Conservation (phyloP, 179 eudicot species). For the Beta lomatogona region DNA sequence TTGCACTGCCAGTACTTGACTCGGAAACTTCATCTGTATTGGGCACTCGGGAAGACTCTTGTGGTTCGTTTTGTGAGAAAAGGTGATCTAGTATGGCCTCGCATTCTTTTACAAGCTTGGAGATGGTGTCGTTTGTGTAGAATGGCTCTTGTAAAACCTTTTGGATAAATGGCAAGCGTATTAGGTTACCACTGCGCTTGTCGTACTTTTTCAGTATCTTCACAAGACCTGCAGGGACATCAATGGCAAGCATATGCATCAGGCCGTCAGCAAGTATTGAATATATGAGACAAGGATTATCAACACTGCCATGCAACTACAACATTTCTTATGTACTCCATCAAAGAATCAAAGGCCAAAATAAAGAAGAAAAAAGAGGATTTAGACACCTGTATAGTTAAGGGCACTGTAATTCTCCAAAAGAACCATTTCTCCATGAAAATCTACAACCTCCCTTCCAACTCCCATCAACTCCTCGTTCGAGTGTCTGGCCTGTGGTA, state of each 20-base stretch:
- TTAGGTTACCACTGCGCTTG: constrained; percentile 46
- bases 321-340: neutral
- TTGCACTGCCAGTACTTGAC: constrained; percentile 18
- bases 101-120: constrained; percentile 48
- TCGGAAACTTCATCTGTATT: constrained; percentile 23
- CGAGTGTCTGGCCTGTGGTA: constrained; percentile 45
- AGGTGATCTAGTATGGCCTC: constrained; percentile 44
- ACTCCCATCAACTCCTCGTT: constrained; percentile 54
- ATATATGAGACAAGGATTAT: neutral
- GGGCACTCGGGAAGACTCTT: constrained; percentile 16
- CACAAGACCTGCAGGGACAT: constrained; percentile 42
- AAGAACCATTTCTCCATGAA: constrained; percentile 88
- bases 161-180: constrained; percentile 52
- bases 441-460: constrained; percentile 70
- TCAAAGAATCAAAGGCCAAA: neutral
- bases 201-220: constrained; percentile 51
- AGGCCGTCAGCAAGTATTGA: neutral
- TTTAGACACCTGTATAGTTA: constrained; percentile 67
- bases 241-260: constrained; percentile 11
- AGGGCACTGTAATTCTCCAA: constrained; percentile 84
- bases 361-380: neutral
- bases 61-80: constrained; percentile 34
- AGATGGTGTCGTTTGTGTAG: constrained; percentile 44
- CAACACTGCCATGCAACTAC: neutral
- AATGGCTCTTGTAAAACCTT: constrained; percentile 50